Percentiles rank a stretch among this genome's conserved stretches.
Conservation (phyloP, 2,329 filamentous ascomycete genomes). For the Exutisphaerella laricina region DNA sequence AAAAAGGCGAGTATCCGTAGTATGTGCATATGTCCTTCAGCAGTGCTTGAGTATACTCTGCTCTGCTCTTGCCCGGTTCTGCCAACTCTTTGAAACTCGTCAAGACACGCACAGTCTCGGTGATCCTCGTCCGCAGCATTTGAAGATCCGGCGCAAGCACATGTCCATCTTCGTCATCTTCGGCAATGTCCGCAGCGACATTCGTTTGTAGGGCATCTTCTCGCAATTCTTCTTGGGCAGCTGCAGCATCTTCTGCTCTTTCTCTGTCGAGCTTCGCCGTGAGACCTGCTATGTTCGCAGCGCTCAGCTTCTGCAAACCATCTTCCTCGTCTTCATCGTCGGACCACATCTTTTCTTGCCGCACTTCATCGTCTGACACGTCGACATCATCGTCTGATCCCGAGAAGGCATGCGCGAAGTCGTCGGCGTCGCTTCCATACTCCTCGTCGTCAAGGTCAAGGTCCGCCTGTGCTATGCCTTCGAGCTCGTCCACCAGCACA, state of each 20-base stretch:
- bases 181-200: slow-evolving; percentile 65
- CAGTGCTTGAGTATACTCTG: slow-evolving; percentile 82
- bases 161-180: slow-evolving; percentile 51
- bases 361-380: slow-evolving; percentile 62
- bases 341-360: slow-evolving; percentile 69
- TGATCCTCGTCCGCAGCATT: slow-evolving; percentile 80
- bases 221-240: slow-evolving; percentile 78
- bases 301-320: slow-evolving; percentile 82
- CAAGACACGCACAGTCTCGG: slow-evolving; percentile 85
- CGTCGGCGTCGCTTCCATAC: slow-evolving; percentile 28
- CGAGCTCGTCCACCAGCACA: slow-evolving; percentile 45
- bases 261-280: slow-evolving; percentile 78
- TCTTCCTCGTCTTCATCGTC: slow-evolving; percentile 80
- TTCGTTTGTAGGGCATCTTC: slow-evolving; percentile 88
- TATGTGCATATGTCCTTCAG: slow-evolving; percentile 91
- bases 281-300: slow-evolving; percentile 91
- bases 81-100: slow-evolving; percentile 80
- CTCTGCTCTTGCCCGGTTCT: slow-evolving; percentile 72
- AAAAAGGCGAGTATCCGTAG: slow-evolving; percentile 89
- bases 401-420: slow-evolving; percentile 33
- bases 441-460: slow-evolving; percentile 31
- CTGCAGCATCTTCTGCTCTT: slow-evolving; percentile 69
- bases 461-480: slow-evolving; percentile 32
- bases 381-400: slow-evolving; percentile 41
- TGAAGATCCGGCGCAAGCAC: slow-evolving; percentile 84